Evolutionary conservation across 768 basidiomycete species (phyloP).

Genomic region (Mrakia gelida): DNA sequence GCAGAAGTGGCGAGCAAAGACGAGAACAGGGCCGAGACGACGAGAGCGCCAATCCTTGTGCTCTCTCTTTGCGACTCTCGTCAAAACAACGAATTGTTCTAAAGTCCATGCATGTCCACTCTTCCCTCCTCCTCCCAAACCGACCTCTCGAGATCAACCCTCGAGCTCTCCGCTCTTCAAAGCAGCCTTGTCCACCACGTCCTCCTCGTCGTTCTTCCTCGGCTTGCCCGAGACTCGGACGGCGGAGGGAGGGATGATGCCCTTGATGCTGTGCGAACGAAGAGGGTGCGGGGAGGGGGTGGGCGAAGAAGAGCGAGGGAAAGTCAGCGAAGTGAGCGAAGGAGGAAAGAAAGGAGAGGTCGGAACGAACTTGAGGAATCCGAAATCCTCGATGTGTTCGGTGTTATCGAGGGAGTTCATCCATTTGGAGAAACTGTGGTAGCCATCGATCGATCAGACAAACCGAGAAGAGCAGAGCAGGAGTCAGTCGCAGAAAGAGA

Average conservation of each 20-base stretch:
- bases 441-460: background rate
- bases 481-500: too few relatives aligned
- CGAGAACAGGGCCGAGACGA: too few relatives aligned
- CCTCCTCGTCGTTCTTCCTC: conserved; percentile 26
- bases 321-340: background rate
- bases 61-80: too few relatives aligned
- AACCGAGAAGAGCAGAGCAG: too few relatives aligned
- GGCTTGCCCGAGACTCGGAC: conserved; percentile 57
- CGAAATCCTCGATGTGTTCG: conserved; percentile 53
- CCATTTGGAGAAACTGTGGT: conserved; percentile 42
- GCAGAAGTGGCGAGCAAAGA: too few relatives aligned
- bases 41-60: too few relatives aligned
- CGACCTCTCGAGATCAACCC: conserved; percentile 1
- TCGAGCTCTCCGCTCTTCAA: conserved; percentile 31
- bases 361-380: conserved; percentile 35
- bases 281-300: background rate
- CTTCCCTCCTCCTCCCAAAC: too few relatives aligned
- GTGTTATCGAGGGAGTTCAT: conserved; percentile 39
- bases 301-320: background rate
- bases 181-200: conserved; percentile 24
- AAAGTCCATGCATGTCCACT: too few relatives aligned
- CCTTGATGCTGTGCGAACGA: conserved; percentile 63
- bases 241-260: conserved; percentile 66
- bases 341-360: background rate
- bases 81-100: too few relatives aligned